These are phyloP conservation scores for Dothistroma pini DNA, from an alignment of 2,329 filamentous ascomycete species.

Conservation along the genomic window DNA sequence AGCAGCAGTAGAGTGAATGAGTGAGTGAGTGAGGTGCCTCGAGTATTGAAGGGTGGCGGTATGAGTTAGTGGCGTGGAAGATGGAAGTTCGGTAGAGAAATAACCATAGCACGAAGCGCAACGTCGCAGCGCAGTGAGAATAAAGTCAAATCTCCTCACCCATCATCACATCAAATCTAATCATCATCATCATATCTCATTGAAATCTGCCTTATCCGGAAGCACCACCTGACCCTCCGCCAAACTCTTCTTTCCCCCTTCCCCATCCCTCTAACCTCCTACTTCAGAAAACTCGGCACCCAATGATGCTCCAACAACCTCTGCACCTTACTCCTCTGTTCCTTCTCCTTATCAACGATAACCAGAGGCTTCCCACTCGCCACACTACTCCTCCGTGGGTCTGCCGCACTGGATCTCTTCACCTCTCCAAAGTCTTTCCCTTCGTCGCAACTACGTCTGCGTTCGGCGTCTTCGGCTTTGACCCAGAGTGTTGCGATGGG, in stretches of 20 bases:
- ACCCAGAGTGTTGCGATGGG: constrained; percentile 8
- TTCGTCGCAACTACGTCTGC: not conserved
- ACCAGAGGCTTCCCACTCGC: constrained; percentile 6
- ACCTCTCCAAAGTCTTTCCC: not conserved
- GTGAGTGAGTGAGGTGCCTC: not conserved
- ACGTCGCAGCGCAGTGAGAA: no score
- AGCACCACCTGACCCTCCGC: not conserved
- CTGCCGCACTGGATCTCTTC: constrained; percentile 2
- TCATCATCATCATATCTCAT: not conserved
- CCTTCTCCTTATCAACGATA: constrained; percentile 18
- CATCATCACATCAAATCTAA: no score
- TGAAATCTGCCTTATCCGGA: not conserved
- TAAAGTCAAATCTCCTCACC: no score
- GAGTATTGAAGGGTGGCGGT: not conserved
- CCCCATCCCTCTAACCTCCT: not conserved
- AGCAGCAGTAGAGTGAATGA: not conserved
- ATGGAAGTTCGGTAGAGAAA: no score
- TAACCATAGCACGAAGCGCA: no score
- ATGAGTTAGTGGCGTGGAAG: not conserved
- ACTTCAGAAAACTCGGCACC: constrained; percentile 18
- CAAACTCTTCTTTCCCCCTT: not conserved
- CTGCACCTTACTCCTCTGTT: constrained; percentile 14
- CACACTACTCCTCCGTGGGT: constrained; percentile 8
- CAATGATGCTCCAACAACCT: constrained; percentile 18
- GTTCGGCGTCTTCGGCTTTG: not conserved